phyloP scores from a whole-genome alignment of 768 basidiomycete genomes.

The Phlegmacium glaucopus region DNA sequence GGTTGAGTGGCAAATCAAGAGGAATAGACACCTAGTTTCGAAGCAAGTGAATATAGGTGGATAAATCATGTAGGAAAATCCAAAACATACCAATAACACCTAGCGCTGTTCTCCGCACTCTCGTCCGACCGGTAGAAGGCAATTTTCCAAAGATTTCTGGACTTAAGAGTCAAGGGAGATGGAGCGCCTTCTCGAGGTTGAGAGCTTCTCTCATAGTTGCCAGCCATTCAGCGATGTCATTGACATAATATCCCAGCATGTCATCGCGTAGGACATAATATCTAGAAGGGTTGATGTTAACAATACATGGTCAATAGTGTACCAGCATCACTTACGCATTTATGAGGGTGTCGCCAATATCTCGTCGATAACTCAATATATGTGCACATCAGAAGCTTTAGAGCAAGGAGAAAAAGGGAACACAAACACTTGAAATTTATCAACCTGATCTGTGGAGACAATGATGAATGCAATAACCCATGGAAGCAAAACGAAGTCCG shows the following conservation, averaged over 20 bases:
- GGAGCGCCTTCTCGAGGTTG: conserved; percentile 46
- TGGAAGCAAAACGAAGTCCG: not conserved
- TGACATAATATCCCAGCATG: conserved; percentile 71
- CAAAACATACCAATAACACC: conserved; percentile 62
- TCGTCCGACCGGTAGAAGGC: conserved; percentile 58
- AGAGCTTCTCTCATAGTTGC: conserved; percentile 59
- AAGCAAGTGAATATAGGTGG: not conserved
- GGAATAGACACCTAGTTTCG: conserved; percentile 58
- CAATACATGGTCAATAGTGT: not conserved
- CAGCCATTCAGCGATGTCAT: conserved; percentile 57
- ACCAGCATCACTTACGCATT: conserved; percentile 61
- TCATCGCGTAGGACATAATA: conserved; percentile 86
- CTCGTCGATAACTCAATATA: conserved; percentile 69
- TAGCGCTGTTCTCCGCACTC: conserved; percentile 72
- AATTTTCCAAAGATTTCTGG: conserved; percentile 65
- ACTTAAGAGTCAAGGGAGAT: conserved; percentile 67
- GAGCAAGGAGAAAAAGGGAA: not conserved
- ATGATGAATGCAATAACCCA: conserved; percentile 6
- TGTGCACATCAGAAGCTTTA: not conserved
- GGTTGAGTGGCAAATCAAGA: conserved; percentile 70
- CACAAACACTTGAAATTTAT: conserved; percentile 74
- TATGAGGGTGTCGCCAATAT: conserved; percentile 84
- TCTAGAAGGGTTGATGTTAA: conserved; percentile 28
- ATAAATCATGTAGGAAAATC: not conserved
- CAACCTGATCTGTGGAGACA: conserved; percentile 60